phyloP scores from a whole-genome alignment of 108 stramenopile species.

The Nitzschia sp. region DNA sequence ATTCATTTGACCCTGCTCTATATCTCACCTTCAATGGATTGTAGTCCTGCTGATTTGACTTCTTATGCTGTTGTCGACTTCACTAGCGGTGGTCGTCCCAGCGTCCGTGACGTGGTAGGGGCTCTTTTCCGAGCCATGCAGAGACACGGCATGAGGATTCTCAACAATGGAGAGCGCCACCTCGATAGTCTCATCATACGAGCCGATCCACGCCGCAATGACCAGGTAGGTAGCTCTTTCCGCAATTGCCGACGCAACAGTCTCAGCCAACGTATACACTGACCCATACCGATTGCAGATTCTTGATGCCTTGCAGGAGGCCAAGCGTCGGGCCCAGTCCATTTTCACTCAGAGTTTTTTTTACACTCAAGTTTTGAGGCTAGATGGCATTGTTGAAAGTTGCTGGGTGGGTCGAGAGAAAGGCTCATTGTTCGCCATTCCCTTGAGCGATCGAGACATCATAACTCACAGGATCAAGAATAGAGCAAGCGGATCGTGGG shows the following conservation, averaged over 20 bases:
- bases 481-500: background rate
- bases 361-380: background rate
- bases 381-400: constrained; percentile 1
- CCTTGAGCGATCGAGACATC: background rate
- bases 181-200: background rate
- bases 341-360: background rate
- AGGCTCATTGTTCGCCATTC: background rate
- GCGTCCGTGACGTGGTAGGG: background rate
- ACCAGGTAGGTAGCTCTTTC: background rate
- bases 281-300: too few species aligned
- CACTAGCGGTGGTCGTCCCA: background rate
- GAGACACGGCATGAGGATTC: constrained; percentile 18
- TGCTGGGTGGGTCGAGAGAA: background rate
- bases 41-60: constrained; percentile 17
- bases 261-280: too few species aligned
- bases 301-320: background rate
- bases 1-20: background rate
- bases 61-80: constrained; percentile 31
- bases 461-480: background rate
- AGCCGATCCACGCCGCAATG: background rate
- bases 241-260: too few species aligned
- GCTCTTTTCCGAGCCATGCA: constrained; percentile 14
- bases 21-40: background rate
- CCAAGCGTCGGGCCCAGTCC: background rate
- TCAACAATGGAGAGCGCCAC: background rate